Conservation (phyloP, 164 flowering plant genomes). For the Aristolochia contorta region DNA sequence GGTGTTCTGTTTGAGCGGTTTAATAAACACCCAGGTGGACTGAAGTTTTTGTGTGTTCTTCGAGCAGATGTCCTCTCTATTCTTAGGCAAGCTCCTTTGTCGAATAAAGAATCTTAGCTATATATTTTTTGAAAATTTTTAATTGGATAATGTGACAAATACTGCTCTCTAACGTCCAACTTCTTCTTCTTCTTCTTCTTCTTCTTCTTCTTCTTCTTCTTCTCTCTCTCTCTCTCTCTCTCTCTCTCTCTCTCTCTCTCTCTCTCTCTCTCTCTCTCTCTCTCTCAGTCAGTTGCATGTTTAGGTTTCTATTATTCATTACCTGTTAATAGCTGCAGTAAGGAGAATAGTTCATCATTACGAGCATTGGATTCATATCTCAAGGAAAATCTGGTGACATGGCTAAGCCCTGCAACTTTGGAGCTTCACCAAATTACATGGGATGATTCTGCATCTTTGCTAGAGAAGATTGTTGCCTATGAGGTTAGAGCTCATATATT, state of each 20-base stretch:
- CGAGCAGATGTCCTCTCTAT: constrained; percentile 75
- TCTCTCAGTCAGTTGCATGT: background rate
- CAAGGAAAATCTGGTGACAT: constrained; percentile 78
- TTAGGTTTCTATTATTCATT: background rate
- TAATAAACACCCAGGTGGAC: constrained; percentile 79
- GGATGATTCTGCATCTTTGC: constrained; percentile 92
- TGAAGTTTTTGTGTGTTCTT: constrained; percentile 59
- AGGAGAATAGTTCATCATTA: constrained; percentile 63
- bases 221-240: no score
- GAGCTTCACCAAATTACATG: constrained; percentile 93
- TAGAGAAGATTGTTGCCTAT: constrained; percentile 90
- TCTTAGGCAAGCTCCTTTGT: constrained; percentile 34
- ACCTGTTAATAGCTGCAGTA: constrained; percentile 26
- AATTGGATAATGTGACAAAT: background rate
- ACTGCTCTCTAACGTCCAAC: no score
- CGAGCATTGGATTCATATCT: constrained; percentile 74
- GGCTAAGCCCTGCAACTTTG: constrained; percentile 94
- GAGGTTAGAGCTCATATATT: constrained; percentile 33
- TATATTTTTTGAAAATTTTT: background rate
- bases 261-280: no score
- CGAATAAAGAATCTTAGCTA: background rate
- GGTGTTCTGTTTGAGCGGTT: constrained; percentile 77
- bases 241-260: no score
- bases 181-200: no score
- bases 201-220: no score